phyloP scores from a whole-genome alignment of 1,284 basidiomycete species.

The Prillingera fragicola region DNA sequence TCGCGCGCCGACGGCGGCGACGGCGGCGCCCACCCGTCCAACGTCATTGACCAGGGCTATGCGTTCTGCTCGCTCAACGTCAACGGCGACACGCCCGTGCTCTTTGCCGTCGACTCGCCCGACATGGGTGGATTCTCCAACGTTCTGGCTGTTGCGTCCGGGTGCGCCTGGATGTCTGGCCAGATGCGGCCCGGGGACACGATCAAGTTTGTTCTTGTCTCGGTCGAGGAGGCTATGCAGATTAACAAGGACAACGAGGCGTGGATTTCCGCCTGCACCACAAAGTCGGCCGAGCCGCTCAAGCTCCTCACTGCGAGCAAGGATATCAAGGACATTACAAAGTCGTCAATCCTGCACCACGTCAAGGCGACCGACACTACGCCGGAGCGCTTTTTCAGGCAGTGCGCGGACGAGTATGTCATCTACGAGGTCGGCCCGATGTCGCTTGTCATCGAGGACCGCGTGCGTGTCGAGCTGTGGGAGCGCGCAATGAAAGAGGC shows the following conservation, averaged over 20 bases:
- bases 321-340: conserved; percentile 10
- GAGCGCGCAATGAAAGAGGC: conserved; percentile 49
- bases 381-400: conserved; percentile 13
- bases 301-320: conserved; percentile 7
- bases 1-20: conserved; percentile 60
- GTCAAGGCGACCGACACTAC: conserved; percentile 6
- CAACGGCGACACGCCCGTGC: conserved; percentile 68
- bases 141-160: conserved; percentile 13
- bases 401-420: conserved; percentile 58
- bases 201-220: conserved; percentile 49
- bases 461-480: conserved; percentile 57
- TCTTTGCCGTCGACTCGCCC: conserved; percentile 26
- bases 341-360: conserved; percentile 11
- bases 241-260: conserved; percentile 8
- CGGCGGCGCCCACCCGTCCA: conserved; percentile 66
- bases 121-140: conserved; percentile 28
- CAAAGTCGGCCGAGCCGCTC: conserved; percentile 4
- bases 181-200: conserved; percentile 39
- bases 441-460: conserved; percentile 53
- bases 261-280: conserved; percentile 8
- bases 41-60: conserved; percentile 66
- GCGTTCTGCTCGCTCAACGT: conserved; percentile 56
- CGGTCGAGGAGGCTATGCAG: conserved; percentile 31
- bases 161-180: conserved; percentile 32
- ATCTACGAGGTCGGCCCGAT: conserved; percentile 58